Evolutionary conservation across 2,329 filamentous ascomycete genomes (phyloP).

Genomic region (Trichoderma guizhouense): DNA sequence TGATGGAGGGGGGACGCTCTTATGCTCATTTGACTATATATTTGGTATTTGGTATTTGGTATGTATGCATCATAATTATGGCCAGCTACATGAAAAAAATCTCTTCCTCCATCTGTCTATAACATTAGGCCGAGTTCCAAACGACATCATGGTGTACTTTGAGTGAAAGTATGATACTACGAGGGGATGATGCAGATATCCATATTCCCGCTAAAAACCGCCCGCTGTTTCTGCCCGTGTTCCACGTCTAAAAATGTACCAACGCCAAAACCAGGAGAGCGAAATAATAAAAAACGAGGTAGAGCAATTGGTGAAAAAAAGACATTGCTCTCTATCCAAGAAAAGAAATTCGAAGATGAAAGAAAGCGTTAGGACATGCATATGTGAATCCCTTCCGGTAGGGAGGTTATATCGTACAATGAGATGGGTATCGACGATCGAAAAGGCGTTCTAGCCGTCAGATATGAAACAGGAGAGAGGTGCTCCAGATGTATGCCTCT

Average conservation of each 20-base stretch:
- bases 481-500: not conserved
- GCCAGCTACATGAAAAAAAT: not conserved
- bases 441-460: not conserved
- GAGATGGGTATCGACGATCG: slow-evolving; percentile 14
- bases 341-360: not conserved
- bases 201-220: slow-evolving; percentile 11
- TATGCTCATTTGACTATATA: not conserved
- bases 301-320: not conserved
- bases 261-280: slow-evolving; percentile 7
- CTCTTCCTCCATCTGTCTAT: not conserved
- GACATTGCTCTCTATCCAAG: slow-evolving; percentile 1
- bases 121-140: not conserved
- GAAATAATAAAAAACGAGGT: not conserved
- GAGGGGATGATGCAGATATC: slow-evolving; percentile 10
- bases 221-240: slow-evolving; percentile 8
- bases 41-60: not conserved
- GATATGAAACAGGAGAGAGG: not conserved
- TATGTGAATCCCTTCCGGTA: not conserved
- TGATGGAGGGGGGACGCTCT: not conserved
- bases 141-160: not conserved
- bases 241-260: slow-evolving; percentile 11
- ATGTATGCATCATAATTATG: slow-evolving; percentile 7
- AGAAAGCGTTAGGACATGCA: slow-evolving; percentile 2
- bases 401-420: slow-evolving; percentile 16
- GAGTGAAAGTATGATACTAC: slow-evolving; percentile 8